Evolutionary conservation across 108 stramenopile species (phyloP), one percentile per base, ranked within the genome.

Genomic region (Stephanodiscus triporus): DNA sequence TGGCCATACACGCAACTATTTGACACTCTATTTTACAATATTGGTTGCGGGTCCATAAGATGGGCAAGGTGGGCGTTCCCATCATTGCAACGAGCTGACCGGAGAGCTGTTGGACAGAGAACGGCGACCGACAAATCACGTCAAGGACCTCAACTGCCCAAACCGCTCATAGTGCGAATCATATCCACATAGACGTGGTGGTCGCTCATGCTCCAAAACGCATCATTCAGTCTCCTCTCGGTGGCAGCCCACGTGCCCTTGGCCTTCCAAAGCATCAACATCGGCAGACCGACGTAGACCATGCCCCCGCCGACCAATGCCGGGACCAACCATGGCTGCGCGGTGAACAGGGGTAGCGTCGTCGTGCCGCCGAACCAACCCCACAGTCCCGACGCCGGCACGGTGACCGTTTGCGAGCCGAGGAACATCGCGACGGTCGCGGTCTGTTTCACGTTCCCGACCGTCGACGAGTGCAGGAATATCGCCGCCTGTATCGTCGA

Each of bases 361-460:
- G 82, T 85, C 17, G 92, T 91, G 30, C 79, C 79, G 45, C 79
- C 79, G 55, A 80, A 75, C 85, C 88, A 92, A 5, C 93, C 91
- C 90, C 89, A 89, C 4, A 94, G 24, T 45, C 92, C 92, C 29
- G 87, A 72, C 17, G 92, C 89, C 13, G 92, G 92, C 23, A 89
- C 78, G 16, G 84, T 86, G 14, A 88, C 87, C 40, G 86, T 85
- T 42, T 85, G 69, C 9, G 87, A 67, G 42, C 87, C 82, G 4
- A 91, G 86, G 27, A 70, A 72, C 49, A 84, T 75, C 7, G 91
- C 87, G 66, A 88, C 55, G n/a, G 89, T 87, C 7, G 87, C 84
- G 45, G 87, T 85, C 53, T 84, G 80, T 64, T 95, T 95, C 22
- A 74, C 78, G 74, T 91, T 87, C 6, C 93, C 91, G 11, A 87